phyloP scores from a whole-genome alignment of 305 asterid genomes.

The Fraxinus albicans region DNA sequence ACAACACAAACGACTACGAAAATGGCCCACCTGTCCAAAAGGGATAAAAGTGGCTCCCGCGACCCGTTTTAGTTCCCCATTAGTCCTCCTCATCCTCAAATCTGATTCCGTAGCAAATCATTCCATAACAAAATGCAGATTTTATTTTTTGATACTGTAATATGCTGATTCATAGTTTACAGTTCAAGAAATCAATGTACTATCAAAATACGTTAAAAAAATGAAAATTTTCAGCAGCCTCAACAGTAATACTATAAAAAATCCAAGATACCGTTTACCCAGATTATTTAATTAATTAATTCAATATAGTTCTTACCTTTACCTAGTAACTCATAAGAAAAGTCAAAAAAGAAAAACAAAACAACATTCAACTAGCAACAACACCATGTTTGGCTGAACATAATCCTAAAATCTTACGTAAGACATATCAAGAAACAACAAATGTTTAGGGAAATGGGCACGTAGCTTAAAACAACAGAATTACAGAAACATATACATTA shows the following conservation, averaged over 20 bases:
- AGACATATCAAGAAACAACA: not conserved
- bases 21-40: not conserved
- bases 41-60: not conserved
- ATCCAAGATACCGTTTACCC: not conserved
- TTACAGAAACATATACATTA: not conserved
- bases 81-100: not conserved
- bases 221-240: conserved; percentile 13
- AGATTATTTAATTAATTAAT: conserved; percentile 8
- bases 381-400: conserved; percentile 20
- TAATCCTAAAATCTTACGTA: not conserved
- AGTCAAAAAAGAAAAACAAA: conserved; percentile 23
- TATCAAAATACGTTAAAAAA: conserved; percentile 3
- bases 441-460: not conserved
- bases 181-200: not conserved
- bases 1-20: not conserved
- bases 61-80: not conserved
- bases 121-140: not conserved
- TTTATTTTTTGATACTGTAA: not conserved
- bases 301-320: not conserved
- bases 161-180: not conserved
- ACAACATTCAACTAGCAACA: conserved; percentile 22
- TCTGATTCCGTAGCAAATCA: not conserved
- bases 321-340: conserved; percentile 4
- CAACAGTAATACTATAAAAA: conserved; percentile 17
- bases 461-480: not conserved